Percentiles rank a stretch among this genome's conserved stretches.
Conservation (phyloP, 768 basidiomycete species). For the Phallus indusiatus region DNA sequence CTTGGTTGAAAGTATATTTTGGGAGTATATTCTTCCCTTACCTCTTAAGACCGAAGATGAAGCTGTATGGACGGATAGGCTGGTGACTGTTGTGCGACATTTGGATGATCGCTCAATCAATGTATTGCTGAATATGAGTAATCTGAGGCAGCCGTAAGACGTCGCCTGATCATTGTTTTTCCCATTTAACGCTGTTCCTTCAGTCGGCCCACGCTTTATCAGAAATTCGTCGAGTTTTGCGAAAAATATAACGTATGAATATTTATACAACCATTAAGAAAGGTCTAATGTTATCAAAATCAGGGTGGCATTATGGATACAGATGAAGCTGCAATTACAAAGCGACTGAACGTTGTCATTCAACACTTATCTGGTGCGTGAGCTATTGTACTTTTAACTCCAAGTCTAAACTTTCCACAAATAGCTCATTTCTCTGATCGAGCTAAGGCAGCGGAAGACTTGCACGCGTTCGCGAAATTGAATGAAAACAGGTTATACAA, state of each 20-base stretch:
- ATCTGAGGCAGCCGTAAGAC: slow-evolving; percentile 54
- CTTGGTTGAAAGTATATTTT: slow-evolving; percentile 55
- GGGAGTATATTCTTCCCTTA: slow-evolving; percentile 75
- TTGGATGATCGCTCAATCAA: slow-evolving; percentile 51
- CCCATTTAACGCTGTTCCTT: background rate
- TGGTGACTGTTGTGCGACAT: slow-evolving; percentile 62
- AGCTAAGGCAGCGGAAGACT: slow-evolving; percentile 66
- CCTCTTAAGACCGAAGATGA: slow-evolving; percentile 61
- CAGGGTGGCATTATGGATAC: slow-evolving; percentile 90
- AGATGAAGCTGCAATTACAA: slow-evolving; percentile 55
- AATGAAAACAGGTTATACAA: slow-evolving; percentile 86
- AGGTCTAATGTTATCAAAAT: background rate
- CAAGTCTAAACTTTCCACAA: background rate
- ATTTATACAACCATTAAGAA: background rate
- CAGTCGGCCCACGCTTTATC: slow-evolving; percentile 63
- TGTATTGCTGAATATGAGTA: slow-evolving; percentile 49
- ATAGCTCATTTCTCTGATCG: slow-evolving; percentile 56
- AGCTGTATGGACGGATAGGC: slow-evolving; percentile 72
- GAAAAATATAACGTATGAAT: slow-evolving; percentile 71
- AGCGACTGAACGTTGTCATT: slow-evolving; percentile 44
- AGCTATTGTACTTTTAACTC: background rate
- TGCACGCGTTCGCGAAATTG: slow-evolving; percentile 72
- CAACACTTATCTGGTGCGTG: slow-evolving; percentile 53
- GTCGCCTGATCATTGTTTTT: background rate
- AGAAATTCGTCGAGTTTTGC: slow-evolving; percentile 64